Evolutionary conservation across 176 grass and related monocot genomes (phyloP).

Genomic region (Stipa capillata): DNA sequence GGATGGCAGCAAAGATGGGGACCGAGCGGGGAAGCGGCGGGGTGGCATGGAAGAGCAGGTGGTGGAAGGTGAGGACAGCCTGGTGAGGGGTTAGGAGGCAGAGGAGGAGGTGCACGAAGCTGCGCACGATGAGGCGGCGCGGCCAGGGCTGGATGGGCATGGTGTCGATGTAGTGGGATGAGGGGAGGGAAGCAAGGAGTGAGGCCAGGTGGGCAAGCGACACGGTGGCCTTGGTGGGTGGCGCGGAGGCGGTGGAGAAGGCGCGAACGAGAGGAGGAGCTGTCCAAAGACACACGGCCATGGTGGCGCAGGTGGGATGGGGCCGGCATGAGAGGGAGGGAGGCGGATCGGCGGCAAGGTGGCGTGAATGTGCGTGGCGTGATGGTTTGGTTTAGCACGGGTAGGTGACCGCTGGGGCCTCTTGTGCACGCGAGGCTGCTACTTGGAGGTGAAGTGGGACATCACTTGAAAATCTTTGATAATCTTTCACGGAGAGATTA

Average conservation of each 20-base stretch:
- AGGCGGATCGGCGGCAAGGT: no score
- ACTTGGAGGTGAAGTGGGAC: no score
- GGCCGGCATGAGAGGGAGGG: no score
- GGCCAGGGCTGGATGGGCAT: slow-evolving; percentile 33
- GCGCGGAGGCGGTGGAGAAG: background rate
- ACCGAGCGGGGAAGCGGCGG: slow-evolving; percentile 16
- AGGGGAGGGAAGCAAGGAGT: slow-evolving; percentile 15
- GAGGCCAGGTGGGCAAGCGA: slow-evolving; percentile 30
- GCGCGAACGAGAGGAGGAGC: background rate
- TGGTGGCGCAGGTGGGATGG: background rate
- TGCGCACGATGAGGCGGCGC: slow-evolving; percentile 28
- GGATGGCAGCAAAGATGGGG: slow-evolving; percentile 22
- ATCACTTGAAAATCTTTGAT: no score
- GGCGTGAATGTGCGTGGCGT: no score
- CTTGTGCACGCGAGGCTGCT: no score
- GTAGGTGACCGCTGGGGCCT: no score
- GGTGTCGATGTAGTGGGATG: slow-evolving; percentile 24
- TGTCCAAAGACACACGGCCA: background rate
- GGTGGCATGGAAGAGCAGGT: slow-evolving; percentile 25
- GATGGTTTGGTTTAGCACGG: no score
- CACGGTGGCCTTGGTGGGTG: slow-evolving; percentile 1
- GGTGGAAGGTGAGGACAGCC: slow-evolving; percentile 27
- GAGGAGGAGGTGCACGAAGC: slow-evolving; percentile 15
- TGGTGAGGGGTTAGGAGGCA: slow-evolving; percentile 15
- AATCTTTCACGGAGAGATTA: no score